Evolutionary conservation across 768 basidiomycete genomes (phyloP), one percentile per base, ranked within the genome.

Genomic region (Agrocybe chaxingu): DNA sequence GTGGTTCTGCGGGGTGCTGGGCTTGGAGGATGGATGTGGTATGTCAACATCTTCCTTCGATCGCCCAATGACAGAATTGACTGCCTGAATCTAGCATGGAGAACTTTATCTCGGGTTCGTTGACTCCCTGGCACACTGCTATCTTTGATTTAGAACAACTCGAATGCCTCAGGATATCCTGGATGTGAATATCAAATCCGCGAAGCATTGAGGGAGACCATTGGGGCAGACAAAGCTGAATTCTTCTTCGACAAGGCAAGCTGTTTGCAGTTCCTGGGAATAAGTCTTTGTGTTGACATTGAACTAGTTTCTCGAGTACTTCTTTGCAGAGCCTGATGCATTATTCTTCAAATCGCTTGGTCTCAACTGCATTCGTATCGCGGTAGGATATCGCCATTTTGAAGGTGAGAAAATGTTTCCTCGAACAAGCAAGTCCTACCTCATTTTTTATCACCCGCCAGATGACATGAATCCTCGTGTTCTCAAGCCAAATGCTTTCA

Each of bases 1-100:
- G 71, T 85, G 31, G 73, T 85, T 48, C 71, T 87, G 42, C 73
- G 81, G 9, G 89, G 89, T 24, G 87, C 87, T 13, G 86, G 87
- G 40, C 72, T 90, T 11, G 87, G 87, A 42, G 87, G 88, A 63
- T 89, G 87, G 85, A 85, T 89, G 82, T 87, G 80, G 85, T 87
- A 62, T 53, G 67, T 58, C 7, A 10, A 62, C 65, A 48, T 52
- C 55, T 61, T 46, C 11, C 4, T 13, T 24, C 31, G 11, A 45
- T 12, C 31, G 31, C n/a, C 19, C 5, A 40, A 41, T 29, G 31
- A 5, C 8, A 30, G 38, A 11, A 12, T 32, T 50, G 51, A 34
- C 47, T 50, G n/a, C 9, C 7, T 10, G 19, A 29, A 24, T 47
- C 34, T 46, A 86, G 82, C 64, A 85, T 85, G 85, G 85, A 88